Percentiles rank a stretch among this genome's conserved stretches.
Conservation (phyloP, 257 asterid genomes). For the Solanum megistacrolobum region DNA sequence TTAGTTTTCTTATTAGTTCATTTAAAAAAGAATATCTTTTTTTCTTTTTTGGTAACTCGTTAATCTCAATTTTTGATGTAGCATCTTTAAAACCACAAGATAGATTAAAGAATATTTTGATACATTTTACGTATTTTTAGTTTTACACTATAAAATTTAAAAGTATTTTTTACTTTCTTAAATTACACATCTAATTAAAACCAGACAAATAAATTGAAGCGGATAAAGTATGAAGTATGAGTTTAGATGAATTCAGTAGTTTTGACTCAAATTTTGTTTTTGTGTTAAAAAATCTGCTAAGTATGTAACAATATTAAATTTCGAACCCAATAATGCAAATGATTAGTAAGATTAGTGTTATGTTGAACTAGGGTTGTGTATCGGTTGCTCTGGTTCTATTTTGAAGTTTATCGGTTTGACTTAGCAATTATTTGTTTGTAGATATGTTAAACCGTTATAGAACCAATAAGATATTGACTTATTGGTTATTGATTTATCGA, state of each 20-base stretch:
- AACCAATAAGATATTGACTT: no score
- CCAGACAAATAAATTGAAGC: neutral
- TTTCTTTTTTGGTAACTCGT: neutral
- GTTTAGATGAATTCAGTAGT: neutral
- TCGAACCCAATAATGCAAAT: neutral
- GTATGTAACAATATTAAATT: neutral
- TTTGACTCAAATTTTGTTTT: neutral
- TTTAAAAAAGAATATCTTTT: neutral
- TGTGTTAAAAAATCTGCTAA: neutral
- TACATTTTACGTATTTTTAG: neutral
- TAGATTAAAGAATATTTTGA: neutral
- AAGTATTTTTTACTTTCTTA: neutral
- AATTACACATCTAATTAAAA: no score
- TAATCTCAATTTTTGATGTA: neutral
- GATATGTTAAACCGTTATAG: no score
- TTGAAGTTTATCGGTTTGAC: no score
- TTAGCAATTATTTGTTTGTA: no score
- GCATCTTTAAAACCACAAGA: neutral
- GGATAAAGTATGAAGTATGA: neutral
- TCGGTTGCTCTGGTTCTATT: accelerated
- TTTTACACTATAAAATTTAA: accelerated
- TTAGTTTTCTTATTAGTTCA: neutral
- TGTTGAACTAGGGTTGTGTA: no score
- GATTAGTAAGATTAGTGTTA: neutral
- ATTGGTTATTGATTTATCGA: accelerated